Base-by-base conservation (phyloP, 2,329 filamentous ascomycete genomes). In the Neonectria sp. region DNA sequence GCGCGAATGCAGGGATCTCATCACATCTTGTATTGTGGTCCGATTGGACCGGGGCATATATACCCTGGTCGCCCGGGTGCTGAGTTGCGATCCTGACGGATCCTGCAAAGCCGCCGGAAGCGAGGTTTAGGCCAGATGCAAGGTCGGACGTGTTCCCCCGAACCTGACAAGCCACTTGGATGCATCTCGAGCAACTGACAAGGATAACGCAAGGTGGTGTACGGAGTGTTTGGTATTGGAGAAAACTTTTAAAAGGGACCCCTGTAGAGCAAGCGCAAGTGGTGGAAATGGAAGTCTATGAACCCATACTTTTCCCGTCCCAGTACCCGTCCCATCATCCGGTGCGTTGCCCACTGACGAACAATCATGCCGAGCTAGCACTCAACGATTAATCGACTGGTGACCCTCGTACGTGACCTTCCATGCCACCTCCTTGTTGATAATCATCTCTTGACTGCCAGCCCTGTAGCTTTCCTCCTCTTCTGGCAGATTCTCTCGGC, bases 361-460 rank as follows among this genome's bases (percentile, higher is more conserved):
- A 21, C 21, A 21, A 21, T 21, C 21, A 21, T 21, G 21, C 21
- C 21, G 21, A 21, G 21, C 21, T 21, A 45, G 33, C 15, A 43
- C 53, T 63, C n/a, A 57, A n/a, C 37, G 53, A 33, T 31, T 57
- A 8, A n/a, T 57, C 4, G 45, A 51, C 24, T 64, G 60, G 6
- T 57, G 43, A 9, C 63, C 52, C 21, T 73, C 71, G 1, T 71
- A 70, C 4, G 66, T 68, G 8, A 73, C 51, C 6, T 68, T 37
- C 70, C 68, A 73, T 2, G 49, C 62, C 3, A 73, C 68, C 37
- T 71, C 64, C 56, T 71, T 73, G 15, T 63, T 73, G 15, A 73
- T 73, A 8, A 73, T 73, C 61, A 73, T 45, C 6, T 73, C 71
- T 9, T 73, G 71, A 48, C 71, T 73, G 6, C 71, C 71, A n/a